Percentiles rank a stretch among this genome's conserved stretches.
Conservation (phyloP, 208 protist genomes). For the Trypanosoma boissoni region DNA sequence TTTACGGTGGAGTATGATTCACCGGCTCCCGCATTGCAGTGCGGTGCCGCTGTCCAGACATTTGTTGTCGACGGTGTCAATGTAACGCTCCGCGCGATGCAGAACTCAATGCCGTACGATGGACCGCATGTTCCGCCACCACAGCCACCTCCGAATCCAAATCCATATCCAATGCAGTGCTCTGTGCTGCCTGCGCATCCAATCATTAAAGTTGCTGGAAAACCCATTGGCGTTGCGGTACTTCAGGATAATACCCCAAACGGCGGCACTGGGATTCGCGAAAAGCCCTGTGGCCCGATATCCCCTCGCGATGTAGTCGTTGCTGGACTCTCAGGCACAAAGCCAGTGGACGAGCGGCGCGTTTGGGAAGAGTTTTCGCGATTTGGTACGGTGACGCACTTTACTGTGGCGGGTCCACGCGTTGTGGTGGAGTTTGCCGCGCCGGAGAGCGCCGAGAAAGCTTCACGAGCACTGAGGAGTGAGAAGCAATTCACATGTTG, state of each 20-base stretch:
- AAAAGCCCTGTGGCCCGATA: neutral
- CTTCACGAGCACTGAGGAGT: neutral
- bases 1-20: slow-evolving; percentile 19
- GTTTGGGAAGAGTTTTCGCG: slow-evolving; percentile 22
- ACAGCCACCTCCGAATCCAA: neutral
- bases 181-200: neutral
- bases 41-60: slow-evolving; percentile 1
- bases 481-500: neutral
- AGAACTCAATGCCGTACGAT: neutral
- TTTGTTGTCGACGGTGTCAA: slow-evolving; percentile 21
- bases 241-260: neutral
- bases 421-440: slow-evolving; percentile 19
- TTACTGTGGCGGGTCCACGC: slow-evolving; percentile 16
- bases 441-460: slow-evolving; percentile 8
- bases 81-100: neutral
- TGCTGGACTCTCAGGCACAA: neutral
- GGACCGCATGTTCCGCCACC: neutral
- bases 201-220: slow-evolving; percentile 13
- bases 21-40: slow-evolving; percentile 5
- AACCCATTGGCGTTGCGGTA: slow-evolving; percentile 3
- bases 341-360: neutral
- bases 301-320: slow-evolving; percentile 8
- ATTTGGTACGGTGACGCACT: slow-evolving; percentile 18
- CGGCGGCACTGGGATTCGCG: neutral
- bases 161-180: neutral